Conservation (phyloP, 2,329 filamentous ascomycete genomes). For the Dactylonectria macrodidyma region DNA sequence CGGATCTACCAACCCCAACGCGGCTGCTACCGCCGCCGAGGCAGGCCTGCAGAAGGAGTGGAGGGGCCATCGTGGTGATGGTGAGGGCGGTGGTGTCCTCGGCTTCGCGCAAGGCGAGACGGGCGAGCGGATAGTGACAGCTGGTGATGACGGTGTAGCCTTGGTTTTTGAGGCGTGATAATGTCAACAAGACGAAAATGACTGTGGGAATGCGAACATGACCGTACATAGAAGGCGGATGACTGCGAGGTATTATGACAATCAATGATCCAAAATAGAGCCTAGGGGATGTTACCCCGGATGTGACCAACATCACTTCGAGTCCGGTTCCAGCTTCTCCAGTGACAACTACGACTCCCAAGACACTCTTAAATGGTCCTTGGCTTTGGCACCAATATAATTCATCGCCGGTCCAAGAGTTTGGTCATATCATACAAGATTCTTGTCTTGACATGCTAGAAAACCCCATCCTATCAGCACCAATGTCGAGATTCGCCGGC, state of each 20-base stretch:
- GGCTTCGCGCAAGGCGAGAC: slow-evolving; percentile 89
- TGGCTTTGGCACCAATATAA: neutral
- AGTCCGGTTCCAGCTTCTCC: neutral
- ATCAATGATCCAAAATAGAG: slow-evolving; percentile 46
- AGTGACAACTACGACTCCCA: neutral
- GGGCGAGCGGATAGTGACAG: slow-evolving; percentile 85
- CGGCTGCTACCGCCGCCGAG: slow-evolving; percentile 58
- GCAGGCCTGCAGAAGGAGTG: slow-evolving; percentile 86
- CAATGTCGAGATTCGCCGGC: neutral
- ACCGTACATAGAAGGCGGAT: slow-evolving; percentile 34
- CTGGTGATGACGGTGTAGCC: slow-evolving; percentile 86
- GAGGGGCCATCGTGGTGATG: slow-evolving; percentile 88
- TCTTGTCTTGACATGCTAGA: neutral
- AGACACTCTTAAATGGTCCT: neutral
- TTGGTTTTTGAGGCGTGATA: slow-evolving; percentile 75
- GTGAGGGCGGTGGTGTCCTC: slow-evolving; percentile 89
- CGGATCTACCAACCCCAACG: slow-evolving; percentile 49
- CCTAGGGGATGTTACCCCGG: slow-evolving; percentile 41
- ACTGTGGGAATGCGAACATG: slow-evolving; percentile 24
- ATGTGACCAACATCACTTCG: neutral
- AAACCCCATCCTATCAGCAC: too few species aligned
- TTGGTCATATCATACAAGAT: too few species aligned
- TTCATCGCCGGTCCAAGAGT: too few species aligned
- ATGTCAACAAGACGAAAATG: slow-evolving; percentile 16
- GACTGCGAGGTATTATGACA: slow-evolving; percentile 41